phyloP scores from a whole-genome alignment of 73 alveolate genomes.

The Symbiodinium natans region DNA sequence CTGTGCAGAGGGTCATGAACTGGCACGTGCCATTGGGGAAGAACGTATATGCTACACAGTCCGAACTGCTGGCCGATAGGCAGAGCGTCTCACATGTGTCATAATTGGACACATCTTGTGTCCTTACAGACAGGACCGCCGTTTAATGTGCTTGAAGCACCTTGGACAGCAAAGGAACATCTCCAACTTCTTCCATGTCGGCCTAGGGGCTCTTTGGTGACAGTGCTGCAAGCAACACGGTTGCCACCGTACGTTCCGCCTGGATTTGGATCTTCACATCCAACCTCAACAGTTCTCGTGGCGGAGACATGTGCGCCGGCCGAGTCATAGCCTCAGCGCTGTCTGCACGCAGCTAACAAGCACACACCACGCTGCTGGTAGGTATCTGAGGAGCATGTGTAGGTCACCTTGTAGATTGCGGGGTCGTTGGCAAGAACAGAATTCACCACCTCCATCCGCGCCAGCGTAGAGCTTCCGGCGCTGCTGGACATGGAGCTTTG shows the following conservation, averaged over 20 bases:
- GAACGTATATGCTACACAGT: slow-evolving; percentile 48
- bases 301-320: slow-evolving; percentile 51
- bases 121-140: slow-evolving; percentile 27
- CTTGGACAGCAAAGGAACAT: no score
- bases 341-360: no score
- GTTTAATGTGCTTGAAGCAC: no score
- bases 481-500: slow-evolving; percentile 56
- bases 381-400: slow-evolving; percentile 33
- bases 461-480: slow-evolving; percentile 63
- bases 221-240: slow-evolving; percentile 30
- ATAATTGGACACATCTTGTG: slow-evolving; percentile 27
- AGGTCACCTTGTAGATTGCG: slow-evolving; percentile 81
- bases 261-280: slow-evolving; percentile 72
- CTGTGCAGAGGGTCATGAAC: slow-evolving; percentile 78
- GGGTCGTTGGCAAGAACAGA: slow-evolving; percentile 34
- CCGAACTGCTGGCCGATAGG: slow-evolving; percentile 48
- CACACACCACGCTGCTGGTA: neutral
- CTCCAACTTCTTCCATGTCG: no score
- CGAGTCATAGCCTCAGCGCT: slow-evolving; percentile 73
- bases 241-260: slow-evolving; percentile 86
- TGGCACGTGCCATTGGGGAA: slow-evolving; percentile 21
- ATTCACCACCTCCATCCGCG: slow-evolving; percentile 69
- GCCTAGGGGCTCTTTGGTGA: neutral
- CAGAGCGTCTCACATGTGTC: slow-evolving; percentile 57
- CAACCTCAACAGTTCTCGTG: slow-evolving; percentile 67